A percentile compares a stretch with the other conserved stretches of the same genome.
phyloP scores from a whole-genome alignment of 345 rosid genomes.

The Hypericum perforatum region DNA sequence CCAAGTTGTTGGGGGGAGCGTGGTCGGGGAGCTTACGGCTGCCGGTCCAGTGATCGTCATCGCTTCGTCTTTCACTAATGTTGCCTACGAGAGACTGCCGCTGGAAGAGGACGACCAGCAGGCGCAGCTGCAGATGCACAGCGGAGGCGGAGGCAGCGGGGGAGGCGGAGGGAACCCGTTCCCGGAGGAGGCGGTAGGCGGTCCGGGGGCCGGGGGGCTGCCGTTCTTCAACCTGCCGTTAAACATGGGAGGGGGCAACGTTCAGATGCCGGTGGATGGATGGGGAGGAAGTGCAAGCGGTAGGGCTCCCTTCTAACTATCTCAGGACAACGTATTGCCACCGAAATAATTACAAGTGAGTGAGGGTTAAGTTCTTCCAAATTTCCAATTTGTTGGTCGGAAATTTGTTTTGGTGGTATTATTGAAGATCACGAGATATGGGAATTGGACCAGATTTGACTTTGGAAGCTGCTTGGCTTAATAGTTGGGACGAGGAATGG shows the following conservation, averaged over 20 bases:
- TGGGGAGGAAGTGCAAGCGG: constrained; percentile 39
- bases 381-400: too few relatives aligned
- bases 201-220: constrained; percentile 41
- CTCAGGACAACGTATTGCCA: not conserved
- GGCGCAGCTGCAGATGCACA: constrained; percentile 55
- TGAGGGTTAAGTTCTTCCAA: too few relatives aligned
- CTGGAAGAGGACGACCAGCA: constrained; percentile 65
- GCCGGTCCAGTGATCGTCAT: constrained; percentile 93
- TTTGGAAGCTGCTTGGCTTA: too few relatives aligned
- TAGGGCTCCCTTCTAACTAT: not conserved
- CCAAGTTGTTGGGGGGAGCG: constrained; percentile 90
- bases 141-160: constrained; percentile 25
- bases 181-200: constrained; percentile 27
- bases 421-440: too few relatives aligned
- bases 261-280: constrained; percentile 71
- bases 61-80: constrained; percentile 86
- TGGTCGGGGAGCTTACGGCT: constrained; percentile 82
- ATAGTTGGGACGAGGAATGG: too few relatives aligned
- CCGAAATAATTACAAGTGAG: not conserved
- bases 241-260: constrained; percentile 45
- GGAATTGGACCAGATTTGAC: too few relatives aligned
- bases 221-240: constrained; percentile 86
- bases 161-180: constrained; percentile 36
- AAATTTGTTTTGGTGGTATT: too few relatives aligned
- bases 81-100: constrained; percentile 87